phyloP scores from a whole-genome alignment of 352 stramenopile species.

The Halophytophthora polymorphica region DNA sequence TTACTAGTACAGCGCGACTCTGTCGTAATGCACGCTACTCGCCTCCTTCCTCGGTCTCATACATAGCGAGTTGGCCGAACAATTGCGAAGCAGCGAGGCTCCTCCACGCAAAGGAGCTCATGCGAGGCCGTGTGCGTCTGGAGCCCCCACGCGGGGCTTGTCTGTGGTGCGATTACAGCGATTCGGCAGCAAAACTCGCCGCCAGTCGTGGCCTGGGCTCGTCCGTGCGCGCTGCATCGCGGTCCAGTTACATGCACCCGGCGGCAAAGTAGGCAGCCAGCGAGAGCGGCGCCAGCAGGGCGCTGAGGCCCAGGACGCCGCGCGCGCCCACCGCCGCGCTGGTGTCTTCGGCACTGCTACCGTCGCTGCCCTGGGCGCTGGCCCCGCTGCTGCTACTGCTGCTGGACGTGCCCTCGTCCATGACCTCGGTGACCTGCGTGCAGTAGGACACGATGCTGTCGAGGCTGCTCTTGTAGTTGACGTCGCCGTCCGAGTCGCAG shows the following conservation, averaged over 20 bases:
- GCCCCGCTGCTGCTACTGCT: slow-evolving; percentile 5
- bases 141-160: too few relatives aligned
- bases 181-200: too few relatives aligned
- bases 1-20: too few relatives aligned
- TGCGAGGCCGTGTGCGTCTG: too few relatives aligned
- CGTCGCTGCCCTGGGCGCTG: slow-evolving; percentile 5
- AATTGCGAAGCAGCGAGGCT: too few relatives aligned
- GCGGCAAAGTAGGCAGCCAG: slow-evolving; percentile 18
- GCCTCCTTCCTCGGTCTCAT: too few relatives aligned
- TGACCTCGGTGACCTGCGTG: slow-evolving; percentile 11
- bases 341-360: slow-evolving; percentile 6
- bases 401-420: slow-evolving; percentile 9
- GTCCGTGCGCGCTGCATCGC: background rate
- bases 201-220: too few relatives aligned
- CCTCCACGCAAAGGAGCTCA: too few relatives aligned
- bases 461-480: slow-evolving; percentile 26
- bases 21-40: too few relatives aligned
- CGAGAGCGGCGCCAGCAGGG: slow-evolving; percentile 10
- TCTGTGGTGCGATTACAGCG: too few relatives aligned
- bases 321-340: slow-evolving; percentile 9
- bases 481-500: slow-evolving; percentile 26
- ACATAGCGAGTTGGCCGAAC: too few relatives aligned
- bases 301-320: slow-evolving; percentile 1
- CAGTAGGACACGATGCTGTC: slow-evolving; percentile 24
- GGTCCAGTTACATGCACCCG: slow-evolving; percentile 8